A percentile compares a stretch with the other conserved stretches of the same genome.
These are phyloP conservation scores for Colletotrichum simmondsii DNA, from an alignment of 2,329 filamentous ascomycete species.

Conservation along the genomic window DNA sequence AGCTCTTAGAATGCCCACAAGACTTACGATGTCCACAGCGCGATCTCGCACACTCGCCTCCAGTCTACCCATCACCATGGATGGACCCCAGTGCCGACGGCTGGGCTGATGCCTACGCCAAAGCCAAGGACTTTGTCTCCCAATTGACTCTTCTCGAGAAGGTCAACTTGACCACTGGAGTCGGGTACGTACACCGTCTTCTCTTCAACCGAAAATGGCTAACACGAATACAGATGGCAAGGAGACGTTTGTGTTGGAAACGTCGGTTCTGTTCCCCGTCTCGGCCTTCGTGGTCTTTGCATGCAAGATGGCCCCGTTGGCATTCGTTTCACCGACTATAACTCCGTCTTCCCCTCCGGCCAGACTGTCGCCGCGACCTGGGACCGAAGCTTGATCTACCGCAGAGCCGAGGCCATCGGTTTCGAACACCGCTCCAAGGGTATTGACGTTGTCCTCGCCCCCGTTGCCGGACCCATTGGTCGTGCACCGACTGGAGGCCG, in stretches of 20 bases:
- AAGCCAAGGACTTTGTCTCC: constrained; percentile 83
- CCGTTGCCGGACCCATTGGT: constrained; percentile 59
- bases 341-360: constrained; percentile 83
- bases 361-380: constrained; percentile 86
- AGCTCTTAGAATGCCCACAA: background rate
- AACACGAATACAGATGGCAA: constrained; percentile 65
- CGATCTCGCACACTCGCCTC: constrained; percentile 56
- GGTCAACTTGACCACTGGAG: constrained; percentile 93
- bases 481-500: constrained; percentile 58
- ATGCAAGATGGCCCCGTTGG: constrained; percentile 88
- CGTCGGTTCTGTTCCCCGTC: constrained; percentile 73
- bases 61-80: constrained; percentile 90
- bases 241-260: constrained; percentile 83
- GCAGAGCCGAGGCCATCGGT: constrained; percentile 59
- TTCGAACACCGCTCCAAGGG: constrained; percentile 80
- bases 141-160: constrained; percentile 88
- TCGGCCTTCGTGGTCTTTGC: constrained; percentile 80
- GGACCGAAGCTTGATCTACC: constrained; percentile 75
- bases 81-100: constrained; percentile 76
- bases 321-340: constrained; percentile 80
- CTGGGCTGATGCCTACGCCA: constrained; percentile 81
- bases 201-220: background rate
- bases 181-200: constrained; percentile 68
- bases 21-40: constrained; percentile 16
- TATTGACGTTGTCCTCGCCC: constrained; percentile 75